phyloP scores from a whole-genome alignment of 2,329 filamentous ascomycete species.

The Myriosclerotinia scirpicola region DNA sequence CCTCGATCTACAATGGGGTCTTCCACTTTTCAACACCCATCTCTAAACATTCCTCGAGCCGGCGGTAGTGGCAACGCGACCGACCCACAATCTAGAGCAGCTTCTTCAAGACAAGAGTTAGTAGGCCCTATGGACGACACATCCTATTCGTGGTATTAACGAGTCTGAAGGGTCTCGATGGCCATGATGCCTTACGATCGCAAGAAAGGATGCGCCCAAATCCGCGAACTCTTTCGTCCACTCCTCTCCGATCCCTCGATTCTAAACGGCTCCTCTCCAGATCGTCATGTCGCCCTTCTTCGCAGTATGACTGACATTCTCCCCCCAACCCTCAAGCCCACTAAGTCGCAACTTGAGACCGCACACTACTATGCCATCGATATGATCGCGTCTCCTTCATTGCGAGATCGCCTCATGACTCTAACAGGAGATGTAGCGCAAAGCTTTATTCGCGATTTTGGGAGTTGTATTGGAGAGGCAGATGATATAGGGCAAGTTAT shows the following conservation, averaged over 20 bases:
- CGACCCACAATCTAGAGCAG: conserved; percentile 28
- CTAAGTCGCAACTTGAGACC: conserved; percentile 43
- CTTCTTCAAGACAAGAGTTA: conserved; percentile 31
- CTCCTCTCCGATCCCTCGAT: conserved; percentile 42
- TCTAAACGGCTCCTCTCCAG: conserved; percentile 37
- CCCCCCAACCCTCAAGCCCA: conserved; percentile 43
- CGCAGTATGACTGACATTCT: conserved; percentile 39
- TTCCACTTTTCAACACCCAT: conserved; percentile 36
- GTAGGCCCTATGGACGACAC: conserved; percentile 23
- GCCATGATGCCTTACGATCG: conserved; percentile 41
- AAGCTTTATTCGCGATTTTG: conserved; percentile 43
- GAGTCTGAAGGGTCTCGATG: conserved; percentile 30
- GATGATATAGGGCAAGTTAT: conserved; percentile 45
- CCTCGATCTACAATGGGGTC: conserved; percentile 40
- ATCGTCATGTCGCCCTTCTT: conserved; percentile 41
- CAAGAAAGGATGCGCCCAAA: conserved; percentile 40
- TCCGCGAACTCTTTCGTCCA: conserved; percentile 42
- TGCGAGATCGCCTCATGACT: conserved; percentile 44
- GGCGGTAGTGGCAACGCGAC: conserved; percentile 30
- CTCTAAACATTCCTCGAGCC: conserved; percentile 37
- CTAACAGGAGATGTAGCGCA: conserved; percentile 42
- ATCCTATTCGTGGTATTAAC: conserved; percentile 23
- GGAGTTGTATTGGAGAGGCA: conserved; percentile 41
- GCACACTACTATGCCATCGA: conserved; percentile 47
- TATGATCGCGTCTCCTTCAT: conserved; percentile 44